phyloP scores from a whole-genome alignment of 805 yeast genomes.

The Vanderwaltozyma tropicalis region DNA sequence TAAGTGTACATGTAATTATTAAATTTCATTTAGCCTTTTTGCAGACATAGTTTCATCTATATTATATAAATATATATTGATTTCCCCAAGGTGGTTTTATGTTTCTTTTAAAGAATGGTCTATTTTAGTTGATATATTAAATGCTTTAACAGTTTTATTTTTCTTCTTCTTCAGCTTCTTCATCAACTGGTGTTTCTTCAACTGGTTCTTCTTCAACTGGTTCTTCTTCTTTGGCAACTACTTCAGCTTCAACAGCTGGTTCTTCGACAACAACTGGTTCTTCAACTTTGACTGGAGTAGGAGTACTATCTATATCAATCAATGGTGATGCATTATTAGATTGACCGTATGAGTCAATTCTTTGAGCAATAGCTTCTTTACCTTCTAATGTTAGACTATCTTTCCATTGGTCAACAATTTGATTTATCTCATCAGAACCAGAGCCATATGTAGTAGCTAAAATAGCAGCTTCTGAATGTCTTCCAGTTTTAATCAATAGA shows the following conservation, averaged over 20 bases:
- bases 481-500: constrained; percentile 54
- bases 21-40: too few species aligned
- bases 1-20: too few species aligned
- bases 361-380: constrained; percentile 48
- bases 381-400: constrained; percentile 39
- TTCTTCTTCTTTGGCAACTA: constrained; percentile 9
- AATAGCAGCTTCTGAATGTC: constrained; percentile 77
- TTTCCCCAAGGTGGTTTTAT: too few species aligned
- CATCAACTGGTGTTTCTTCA: constrained; percentile 12
- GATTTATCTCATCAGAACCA: constrained; percentile 33
- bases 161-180: constrained; percentile 7
- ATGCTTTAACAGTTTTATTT: constrained; percentile 4
- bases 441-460: constrained; percentile 61
- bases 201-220: constrained; percentile 13
- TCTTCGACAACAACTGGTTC: constrained; percentile 18
- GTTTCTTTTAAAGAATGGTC: too few species aligned
- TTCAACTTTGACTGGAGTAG: constrained; percentile 13
- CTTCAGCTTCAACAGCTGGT: constrained; percentile 10
- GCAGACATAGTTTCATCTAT: too few species aligned
- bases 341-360: constrained; percentile 40
- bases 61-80: too few species aligned
- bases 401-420: constrained; percentile 60
- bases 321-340: constrained; percentile 23
- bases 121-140: too few species aligned
- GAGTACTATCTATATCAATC: constrained; percentile 31